Percentiles rank a stretch among this genome's conserved stretches.
These are phyloP conservation scores for Sporisorium exsertum DNA, from an alignment of 1,284 basidiomycete genomes.

Conservation along the genomic window DNA sequence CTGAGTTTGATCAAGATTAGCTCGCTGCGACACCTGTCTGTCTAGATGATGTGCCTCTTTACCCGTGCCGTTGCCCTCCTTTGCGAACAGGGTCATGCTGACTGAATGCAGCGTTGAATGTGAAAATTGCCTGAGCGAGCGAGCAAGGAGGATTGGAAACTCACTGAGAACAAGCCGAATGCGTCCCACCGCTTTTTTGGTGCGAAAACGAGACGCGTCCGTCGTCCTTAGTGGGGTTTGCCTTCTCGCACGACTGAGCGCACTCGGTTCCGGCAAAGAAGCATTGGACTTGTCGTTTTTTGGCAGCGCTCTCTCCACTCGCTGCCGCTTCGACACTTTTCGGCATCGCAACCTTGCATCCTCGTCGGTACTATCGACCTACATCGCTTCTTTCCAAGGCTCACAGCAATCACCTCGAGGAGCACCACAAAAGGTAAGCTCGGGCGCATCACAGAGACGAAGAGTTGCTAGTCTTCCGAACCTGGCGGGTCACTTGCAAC, in stretches of 20 bases:
- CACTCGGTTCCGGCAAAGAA: conserved; percentile 4
- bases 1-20: neutral
- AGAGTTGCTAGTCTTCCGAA: neutral
- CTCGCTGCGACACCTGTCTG: no score
- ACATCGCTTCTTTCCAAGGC: neutral
- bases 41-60: neutral
- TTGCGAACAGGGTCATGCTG: neutral
- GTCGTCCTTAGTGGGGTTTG: neutral
- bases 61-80: neutral
- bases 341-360: neutral
- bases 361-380: neutral
- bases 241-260: neutral
- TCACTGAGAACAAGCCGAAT: conserved; percentile 5
- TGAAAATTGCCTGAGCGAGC: neutral
- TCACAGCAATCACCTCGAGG: neutral
- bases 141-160: neutral
- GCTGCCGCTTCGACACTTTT: neutral
- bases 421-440: conserved; percentile 1
- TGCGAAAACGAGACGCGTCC: conserved; percentile 3
- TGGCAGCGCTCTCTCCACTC: neutral
- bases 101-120: neutral
- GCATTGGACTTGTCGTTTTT: neutral
- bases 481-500: no score
- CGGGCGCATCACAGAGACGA: neutral
- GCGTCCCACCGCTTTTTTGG: conserved; percentile 4